Evolutionary conservation across 495 filamentous ascomycete species (phyloP).

Genomic region (Lepraria neglecta): DNA sequence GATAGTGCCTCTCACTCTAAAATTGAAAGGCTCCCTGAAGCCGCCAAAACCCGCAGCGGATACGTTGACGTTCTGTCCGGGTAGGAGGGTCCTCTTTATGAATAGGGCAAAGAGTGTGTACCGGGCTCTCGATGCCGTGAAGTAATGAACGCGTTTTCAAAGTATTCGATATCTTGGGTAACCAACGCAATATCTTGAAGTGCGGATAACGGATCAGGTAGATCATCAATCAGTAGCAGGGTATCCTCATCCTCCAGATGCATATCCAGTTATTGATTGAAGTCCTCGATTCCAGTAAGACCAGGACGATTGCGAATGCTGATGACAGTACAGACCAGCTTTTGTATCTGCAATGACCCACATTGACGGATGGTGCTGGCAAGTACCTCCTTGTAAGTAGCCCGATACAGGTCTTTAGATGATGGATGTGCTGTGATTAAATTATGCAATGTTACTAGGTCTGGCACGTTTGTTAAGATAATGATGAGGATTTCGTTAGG

Average conservation of each 20-base stretch:
- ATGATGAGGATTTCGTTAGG: not conserved
- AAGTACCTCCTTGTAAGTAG: not conserved
- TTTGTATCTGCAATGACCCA: not conserved
- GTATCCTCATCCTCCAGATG: not conserved
- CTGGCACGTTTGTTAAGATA: not conserved
- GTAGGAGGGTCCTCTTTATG: not conserved
- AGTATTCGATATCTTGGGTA: constrained; percentile 4
- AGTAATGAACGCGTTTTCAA: not conserved
- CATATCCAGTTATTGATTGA: not conserved
- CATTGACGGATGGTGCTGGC: not conserved
- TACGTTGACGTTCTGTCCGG: not conserved
- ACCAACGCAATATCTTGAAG: constrained; percentile 6
- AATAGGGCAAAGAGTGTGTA: not conserved
- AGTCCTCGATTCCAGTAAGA: not conserved
- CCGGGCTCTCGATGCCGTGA: not conserved
- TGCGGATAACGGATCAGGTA: not conserved
- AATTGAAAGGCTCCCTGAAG: not conserved
- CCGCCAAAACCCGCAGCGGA: not conserved
- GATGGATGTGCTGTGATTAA: not conserved
- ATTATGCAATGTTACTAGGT: not conserved
- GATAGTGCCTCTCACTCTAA: too few relatives aligned
- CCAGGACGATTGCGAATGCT: not conserved
- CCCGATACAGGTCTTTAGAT: not conserved
- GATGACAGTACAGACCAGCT: not conserved
- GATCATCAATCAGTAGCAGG: not conserved